These are phyloP conservation scores for Parathielavia appendiculata DNA, from an alignment of 495 filamentous ascomycete species.

Conservation along the genomic window DNA sequence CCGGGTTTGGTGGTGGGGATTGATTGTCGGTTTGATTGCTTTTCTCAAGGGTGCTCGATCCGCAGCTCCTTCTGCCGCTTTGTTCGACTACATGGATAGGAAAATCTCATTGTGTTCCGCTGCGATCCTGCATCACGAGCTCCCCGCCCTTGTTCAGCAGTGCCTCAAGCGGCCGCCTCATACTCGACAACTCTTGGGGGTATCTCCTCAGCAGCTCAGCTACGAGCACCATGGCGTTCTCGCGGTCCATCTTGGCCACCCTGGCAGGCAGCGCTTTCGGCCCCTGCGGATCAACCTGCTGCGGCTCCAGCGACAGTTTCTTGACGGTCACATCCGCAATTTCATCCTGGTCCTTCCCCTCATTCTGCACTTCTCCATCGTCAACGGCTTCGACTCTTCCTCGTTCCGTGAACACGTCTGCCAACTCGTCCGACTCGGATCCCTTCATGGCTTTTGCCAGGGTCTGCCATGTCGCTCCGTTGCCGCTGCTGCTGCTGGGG, in stretches of 20 bases:
- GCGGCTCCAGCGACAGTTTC: slow-evolving; percentile 32
- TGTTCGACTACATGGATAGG: background rate
- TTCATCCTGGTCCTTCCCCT: slow-evolving; percentile 20
- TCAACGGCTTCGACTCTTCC: background rate
- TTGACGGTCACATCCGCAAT: slow-evolving; percentile 9
- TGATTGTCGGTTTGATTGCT: slow-evolving; percentile 13
- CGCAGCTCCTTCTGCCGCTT: too few species aligned
- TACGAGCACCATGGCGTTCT: slow-evolving; percentile 60
- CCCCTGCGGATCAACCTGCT: slow-evolving; percentile 28
- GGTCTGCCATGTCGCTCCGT: background rate
- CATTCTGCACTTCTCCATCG: background rate
- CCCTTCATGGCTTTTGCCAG: background rate
- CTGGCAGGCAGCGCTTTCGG: slow-evolving; percentile 21
- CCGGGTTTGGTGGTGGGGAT: slow-evolving; percentile 16
- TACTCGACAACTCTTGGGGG: slow-evolving; percentile 34
- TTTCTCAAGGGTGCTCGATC: background rate
- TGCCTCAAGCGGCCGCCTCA: slow-evolving; percentile 30
- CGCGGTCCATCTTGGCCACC: slow-evolving; percentile 49
- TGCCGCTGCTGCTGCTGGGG: background rate
- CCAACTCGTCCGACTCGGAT: slow-evolving; percentile 1
- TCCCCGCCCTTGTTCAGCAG: slow-evolving; percentile 35
- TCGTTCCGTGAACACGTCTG: background rate
- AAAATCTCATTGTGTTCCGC: background rate
- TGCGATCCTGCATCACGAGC: slow-evolving; percentile 29
- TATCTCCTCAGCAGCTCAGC: slow-evolving; percentile 53